phyloP scores from a whole-genome alignment of 2,329 filamentous ascomycete species.

The Colletotrichum sp. region DNA sequence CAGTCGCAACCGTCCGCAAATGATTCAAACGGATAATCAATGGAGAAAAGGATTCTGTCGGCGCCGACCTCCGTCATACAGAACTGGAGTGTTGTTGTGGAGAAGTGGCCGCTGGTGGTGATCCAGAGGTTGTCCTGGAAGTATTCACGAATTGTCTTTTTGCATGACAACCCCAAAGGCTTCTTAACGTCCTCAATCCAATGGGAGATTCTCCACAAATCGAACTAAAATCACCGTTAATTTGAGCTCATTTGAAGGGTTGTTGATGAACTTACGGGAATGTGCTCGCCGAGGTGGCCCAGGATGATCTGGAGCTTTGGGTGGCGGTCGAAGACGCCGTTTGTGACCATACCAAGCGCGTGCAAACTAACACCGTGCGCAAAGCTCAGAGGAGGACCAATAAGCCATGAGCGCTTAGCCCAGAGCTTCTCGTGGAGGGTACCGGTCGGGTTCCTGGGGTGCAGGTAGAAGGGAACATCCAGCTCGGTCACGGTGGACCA shows the following conservation, averaged over 20 bases:
- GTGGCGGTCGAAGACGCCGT: neutral
- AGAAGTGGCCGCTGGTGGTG: neutral
- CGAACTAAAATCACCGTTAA: neutral
- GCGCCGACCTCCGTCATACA: neutral
- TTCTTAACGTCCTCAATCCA: neutral
- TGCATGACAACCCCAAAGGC: neutral
- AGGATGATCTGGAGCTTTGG: neutral
- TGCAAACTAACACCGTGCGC: neutral
- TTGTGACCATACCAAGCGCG: neutral
- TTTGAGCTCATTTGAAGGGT: no score
- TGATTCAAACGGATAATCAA: neutral
- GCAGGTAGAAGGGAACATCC: neutral
- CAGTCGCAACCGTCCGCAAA: neutral
- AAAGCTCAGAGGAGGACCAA: neutral
- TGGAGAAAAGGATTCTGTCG: neutral
- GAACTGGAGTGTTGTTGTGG: neutral
- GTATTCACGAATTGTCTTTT: neutral
- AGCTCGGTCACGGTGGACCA: neutral
- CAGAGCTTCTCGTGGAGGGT: neutral
- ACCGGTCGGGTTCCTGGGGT: neutral
- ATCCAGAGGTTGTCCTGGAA: neutral
- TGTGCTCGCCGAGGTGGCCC: neutral
- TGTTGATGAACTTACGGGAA: no score
- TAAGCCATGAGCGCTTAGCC: neutral
- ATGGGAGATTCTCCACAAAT: fast-evolving